Conservation (phyloP, 495 filamentous ascomycete genomes). For the Penicillium parvum region DNA sequence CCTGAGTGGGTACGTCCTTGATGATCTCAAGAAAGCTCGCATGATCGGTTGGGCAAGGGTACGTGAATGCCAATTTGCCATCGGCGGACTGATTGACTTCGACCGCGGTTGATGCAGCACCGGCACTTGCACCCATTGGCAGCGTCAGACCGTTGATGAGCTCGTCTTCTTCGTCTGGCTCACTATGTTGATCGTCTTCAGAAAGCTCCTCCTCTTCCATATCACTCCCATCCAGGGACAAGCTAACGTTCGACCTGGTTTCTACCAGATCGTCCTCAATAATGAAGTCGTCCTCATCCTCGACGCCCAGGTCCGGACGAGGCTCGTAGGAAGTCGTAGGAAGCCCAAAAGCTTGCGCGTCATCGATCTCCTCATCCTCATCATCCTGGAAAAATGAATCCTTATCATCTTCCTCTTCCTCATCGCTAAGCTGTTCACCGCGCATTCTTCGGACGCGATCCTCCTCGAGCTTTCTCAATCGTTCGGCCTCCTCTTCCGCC, state of each 20-base stretch:
- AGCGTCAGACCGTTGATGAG: slow-evolving; percentile 39
- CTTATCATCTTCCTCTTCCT: slow-evolving; percentile 45
- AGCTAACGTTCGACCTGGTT: slow-evolving; percentile 49
- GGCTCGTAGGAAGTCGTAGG: slow-evolving; percentile 24
- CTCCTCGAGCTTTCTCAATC: slow-evolving; percentile 75
- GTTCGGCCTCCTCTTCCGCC: slow-evolving; percentile 64
- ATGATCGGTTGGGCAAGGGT: slow-evolving; percentile 75
- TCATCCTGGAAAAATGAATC: slow-evolving; percentile 39
- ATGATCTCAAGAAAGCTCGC: slow-evolving; percentile 65
- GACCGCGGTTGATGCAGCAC: slow-evolving; percentile 21
- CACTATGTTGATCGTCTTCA: slow-evolving; percentile 48
- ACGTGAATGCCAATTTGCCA: slow-evolving; percentile 68
- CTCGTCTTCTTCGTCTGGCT: slow-evolving; percentile 45
- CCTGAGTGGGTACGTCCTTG: slow-evolving; percentile 50
- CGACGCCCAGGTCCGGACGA: slow-evolving; percentile 50
- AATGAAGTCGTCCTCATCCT: slow-evolving; percentile 89
- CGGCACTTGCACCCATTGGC: slow-evolving; percentile 19
- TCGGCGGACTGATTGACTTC: slow-evolving; percentile 36
- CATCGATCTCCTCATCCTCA: slow-evolving; percentile 44
- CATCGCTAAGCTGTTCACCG: slow-evolving; percentile 37
- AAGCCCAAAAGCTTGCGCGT: slow-evolving; percentile 55
- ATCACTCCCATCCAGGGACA: slow-evolving; percentile 48
- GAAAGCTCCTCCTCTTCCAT: slow-evolving; percentile 46
- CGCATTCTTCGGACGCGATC: slow-evolving; percentile 54
- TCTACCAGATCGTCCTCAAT: slow-evolving; percentile 82